These are phyloP conservation scores for Articulospora tetracladia DNA, from an alignment of 495 filamentous ascomycete species.

Conservation along the genomic window DNA sequence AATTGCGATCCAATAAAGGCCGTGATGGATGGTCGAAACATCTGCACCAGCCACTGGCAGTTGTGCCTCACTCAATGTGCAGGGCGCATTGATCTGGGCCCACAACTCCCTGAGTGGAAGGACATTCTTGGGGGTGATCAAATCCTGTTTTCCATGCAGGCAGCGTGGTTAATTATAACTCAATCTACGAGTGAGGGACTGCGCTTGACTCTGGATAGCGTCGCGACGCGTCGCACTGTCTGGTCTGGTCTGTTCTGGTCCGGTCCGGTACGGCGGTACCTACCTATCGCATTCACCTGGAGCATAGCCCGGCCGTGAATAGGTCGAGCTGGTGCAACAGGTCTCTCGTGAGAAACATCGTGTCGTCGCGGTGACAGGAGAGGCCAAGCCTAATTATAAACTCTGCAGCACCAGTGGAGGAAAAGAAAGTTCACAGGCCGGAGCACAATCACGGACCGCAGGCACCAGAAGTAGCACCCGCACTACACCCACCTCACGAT, in stretches of 20 bases:
- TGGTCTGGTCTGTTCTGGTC: not conserved
- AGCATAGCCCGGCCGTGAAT: not conserved
- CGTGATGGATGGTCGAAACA: constrained; percentile 6
- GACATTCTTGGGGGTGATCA: not conserved
- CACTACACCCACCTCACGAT: too few relatives aligned
- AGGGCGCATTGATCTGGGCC: not conserved
- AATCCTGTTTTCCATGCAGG: too few relatives aligned
- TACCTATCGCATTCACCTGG: too few relatives aligned
- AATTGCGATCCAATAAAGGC: not conserved
- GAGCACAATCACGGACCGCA: not conserved
- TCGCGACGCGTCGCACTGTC: not conserved
- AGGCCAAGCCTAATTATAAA: not conserved
- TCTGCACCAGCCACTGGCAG: not conserved
- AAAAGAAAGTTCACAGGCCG: not conserved
- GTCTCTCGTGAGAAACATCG: not conserved
- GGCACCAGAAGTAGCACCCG: not conserved
- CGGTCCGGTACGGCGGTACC: too few relatives aligned
- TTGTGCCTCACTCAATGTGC: not conserved
- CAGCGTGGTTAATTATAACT: too few relatives aligned
- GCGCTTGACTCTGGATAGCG: not conserved
- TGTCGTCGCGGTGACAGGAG: not conserved
- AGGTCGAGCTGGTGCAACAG: not conserved
- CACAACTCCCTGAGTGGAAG: not conserved
- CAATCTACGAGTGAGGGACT: too few relatives aligned
- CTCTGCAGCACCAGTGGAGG: not conserved